Conservation (phyloP, 169 alveolate species). For the Cryptosporidium ryanae region DNA sequence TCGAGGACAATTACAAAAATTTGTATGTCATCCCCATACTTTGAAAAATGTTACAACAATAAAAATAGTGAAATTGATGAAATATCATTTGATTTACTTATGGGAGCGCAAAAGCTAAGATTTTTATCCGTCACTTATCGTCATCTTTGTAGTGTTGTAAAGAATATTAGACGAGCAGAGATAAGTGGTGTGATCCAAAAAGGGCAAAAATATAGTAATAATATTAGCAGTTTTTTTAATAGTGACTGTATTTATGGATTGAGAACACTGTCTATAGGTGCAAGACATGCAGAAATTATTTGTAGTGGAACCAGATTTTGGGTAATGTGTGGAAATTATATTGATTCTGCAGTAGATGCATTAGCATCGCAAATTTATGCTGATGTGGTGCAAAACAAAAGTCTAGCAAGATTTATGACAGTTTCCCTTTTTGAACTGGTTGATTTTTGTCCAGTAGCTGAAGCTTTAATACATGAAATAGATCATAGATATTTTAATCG, state of each 20-base stretch:
- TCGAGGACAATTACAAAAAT: conserved; percentile 40
- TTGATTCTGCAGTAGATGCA: conserved; percentile 71
- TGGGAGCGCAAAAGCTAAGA: conserved; percentile 66
- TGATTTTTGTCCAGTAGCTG: conserved; percentile 72
- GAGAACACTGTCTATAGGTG: conserved; percentile 63
- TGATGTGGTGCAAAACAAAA: conserved; percentile 57
- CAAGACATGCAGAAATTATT: conserved; percentile 68
- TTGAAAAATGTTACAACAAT: conserved; percentile 47
- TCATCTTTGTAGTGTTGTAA: conserved; percentile 62
- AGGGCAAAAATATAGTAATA: conserved; percentile 23
- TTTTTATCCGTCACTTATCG: conserved; percentile 58
- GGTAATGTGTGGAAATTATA: conserved; percentile 65
- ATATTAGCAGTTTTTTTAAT: conserved; percentile 68
- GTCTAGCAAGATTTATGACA: conserved; percentile 42
- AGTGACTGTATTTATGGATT: conserved; percentile 70
- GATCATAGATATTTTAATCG: conserved; percentile 65
- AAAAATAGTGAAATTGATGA: conserved; percentile 44
- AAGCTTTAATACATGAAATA: conserved; percentile 43
- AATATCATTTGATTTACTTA: conserved; percentile 49
- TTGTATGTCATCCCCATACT: conserved; percentile 57
- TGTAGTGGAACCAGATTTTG: conserved; percentile 68
- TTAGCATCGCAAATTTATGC: conserved; percentile 62
- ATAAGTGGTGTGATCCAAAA: conserved; percentile 41
- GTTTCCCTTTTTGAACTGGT: conserved; percentile 32
- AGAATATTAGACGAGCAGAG: conserved; percentile 53